Base-by-base conservation (phyloP, 805 yeast genomes). In the Candida khao-thaluensis region DNA sequence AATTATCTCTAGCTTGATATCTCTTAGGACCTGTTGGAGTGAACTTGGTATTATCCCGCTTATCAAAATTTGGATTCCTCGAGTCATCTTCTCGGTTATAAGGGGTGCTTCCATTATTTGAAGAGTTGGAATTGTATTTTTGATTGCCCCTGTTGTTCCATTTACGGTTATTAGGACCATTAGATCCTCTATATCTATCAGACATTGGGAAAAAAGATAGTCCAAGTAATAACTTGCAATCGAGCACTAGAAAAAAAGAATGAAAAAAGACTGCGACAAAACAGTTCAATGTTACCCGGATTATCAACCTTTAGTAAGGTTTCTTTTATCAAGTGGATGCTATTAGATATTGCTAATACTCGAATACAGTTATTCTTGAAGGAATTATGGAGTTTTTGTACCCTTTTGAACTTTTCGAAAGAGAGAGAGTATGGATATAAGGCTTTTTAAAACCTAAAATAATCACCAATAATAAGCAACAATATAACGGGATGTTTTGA, bases 141-240 rank as follows among this genome's bases (percentile, higher is more conserved):
- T 31, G 24, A n/a, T 31, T 14, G 6, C 35, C 35, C 26, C 35
- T 10, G 4, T 10, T 12, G 20, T 14, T 26, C 3, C 35, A 25
- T 12, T 31, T 20, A 4, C 15, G 35, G 18, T 21, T 11, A 36
- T 52, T 58, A 4, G 66, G 50, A 3, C 51, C 46, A 20, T 42
- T 17, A 14, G 51, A 40, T 8, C 49, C 60, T 49, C 65, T 61
- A 41, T 59, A 59, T 39, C 63, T 53, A 29, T 62, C 69, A 23
- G 67, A 60, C 69, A 63, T 63, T 21, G 5, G 10, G 5, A 10
- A 15, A 27, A 5, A 16, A 27, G 7, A 14, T 15, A 27, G 12
- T 27, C 30, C 30, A 27, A 27, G 12, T 20, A 15, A 5, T 11
- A 12, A 21, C 26, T 21, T 31, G n/a, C 18, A 28, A 16, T 28